These are phyloP conservation scores for Leccinum longicurvipes DNA, from an alignment of 768 basidiomycete species.

Conservation along the genomic window DNA sequence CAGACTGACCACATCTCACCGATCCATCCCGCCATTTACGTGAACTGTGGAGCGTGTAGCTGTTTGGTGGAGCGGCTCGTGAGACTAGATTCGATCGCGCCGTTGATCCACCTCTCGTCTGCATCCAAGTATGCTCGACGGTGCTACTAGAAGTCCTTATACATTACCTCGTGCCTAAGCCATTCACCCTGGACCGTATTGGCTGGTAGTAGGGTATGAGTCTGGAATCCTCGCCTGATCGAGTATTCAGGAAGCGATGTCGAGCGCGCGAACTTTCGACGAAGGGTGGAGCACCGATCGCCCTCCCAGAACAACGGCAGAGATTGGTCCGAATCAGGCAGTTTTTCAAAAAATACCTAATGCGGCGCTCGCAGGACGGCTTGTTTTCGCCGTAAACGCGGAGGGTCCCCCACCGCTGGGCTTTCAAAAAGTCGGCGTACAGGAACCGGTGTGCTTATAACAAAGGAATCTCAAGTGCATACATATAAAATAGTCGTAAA, in stretches of 20 bases:
- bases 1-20: neutral
- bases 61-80: neutral
- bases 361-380: neutral
- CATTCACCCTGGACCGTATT: neutral
- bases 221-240: too few relatives aligned
- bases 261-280: neutral
- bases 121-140: neutral
- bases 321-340: neutral
- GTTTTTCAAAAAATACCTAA: too few relatives aligned
- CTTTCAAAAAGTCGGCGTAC: neutral
- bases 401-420: too few relatives aligned
- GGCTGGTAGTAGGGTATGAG: too few relatives aligned
- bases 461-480: neutral
- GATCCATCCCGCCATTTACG: neutral
- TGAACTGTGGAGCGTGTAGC: neutral
- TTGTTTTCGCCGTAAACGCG: neutral
- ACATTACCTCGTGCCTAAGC: neutral
- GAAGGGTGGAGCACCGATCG: slow-evolving; percentile 7
- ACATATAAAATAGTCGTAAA: neutral
- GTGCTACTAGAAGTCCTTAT: neutral
- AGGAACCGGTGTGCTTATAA: too few relatives aligned
- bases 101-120: neutral
- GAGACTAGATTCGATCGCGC: neutral
- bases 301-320: neutral
- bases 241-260: too few relatives aligned